Evolutionary conservation across 129 eudicot species (phyloP).

Genomic region (Tagetes patula): DNA sequence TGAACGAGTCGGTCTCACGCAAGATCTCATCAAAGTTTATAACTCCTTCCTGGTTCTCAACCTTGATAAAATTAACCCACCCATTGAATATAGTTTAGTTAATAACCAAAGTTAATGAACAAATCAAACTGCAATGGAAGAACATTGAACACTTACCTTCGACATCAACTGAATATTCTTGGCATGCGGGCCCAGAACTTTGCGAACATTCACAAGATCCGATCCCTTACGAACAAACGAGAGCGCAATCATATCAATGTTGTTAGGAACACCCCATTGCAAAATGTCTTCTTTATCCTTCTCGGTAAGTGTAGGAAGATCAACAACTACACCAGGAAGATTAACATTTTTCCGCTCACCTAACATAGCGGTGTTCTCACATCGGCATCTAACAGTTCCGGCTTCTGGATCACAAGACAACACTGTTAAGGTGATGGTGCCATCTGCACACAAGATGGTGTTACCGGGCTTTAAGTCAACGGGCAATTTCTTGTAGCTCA

Average conservation of each 20-base stretch:
- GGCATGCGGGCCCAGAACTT: constrained; percentile 71
- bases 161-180: constrained; percentile 71
- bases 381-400: constrained; percentile 86
- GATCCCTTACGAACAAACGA: constrained; percentile 80
- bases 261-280: constrained; percentile 79
- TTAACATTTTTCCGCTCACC: constrained; percentile 90
- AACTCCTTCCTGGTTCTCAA: constrained; percentile 90
- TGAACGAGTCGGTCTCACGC: constrained; percentile 77
- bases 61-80: constrained; percentile 33
- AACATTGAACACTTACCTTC: constrained; percentile 43
- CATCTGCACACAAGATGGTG: constrained; percentile 86
- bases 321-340: constrained; percentile 87
- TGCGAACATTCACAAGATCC: constrained; percentile 76
- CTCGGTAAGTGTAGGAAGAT: constrained; percentile 79
- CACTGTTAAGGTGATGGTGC: constrained; percentile 76
- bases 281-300: constrained; percentile 81
- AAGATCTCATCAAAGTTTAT: constrained; percentile 77
- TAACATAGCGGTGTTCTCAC: constrained; percentile 81
- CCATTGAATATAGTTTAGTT: not conserved
- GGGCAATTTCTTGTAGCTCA: constrained; percentile 87
- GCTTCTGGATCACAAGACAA: constrained; percentile 63
- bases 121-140: not conserved
- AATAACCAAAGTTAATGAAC: not conserved
- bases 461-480: constrained; percentile 84
- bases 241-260: constrained; percentile 78